Conservation (phyloP, 768 basidiomycete genomes). For the Roridomyces roridus region DNA sequence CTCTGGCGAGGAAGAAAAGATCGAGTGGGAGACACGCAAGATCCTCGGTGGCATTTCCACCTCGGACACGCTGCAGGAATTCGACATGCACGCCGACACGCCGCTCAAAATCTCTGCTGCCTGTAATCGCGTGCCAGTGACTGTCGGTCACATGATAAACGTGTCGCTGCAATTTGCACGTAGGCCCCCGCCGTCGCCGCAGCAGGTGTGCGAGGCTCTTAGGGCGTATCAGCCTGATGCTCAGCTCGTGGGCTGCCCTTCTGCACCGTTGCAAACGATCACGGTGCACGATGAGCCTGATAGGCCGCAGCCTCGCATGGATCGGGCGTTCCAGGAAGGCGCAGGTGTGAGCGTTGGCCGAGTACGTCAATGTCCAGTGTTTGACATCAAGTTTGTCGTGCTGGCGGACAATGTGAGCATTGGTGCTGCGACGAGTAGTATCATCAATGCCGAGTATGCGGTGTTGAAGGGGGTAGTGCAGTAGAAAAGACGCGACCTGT, state of each 20-base stretch:
- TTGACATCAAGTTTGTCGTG: conserved; percentile 96
- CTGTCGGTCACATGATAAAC: conserved; percentile 93
- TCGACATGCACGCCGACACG: conserved; percentile 84
- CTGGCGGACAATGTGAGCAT: conserved; percentile 93
- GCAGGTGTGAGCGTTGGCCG: conserved; percentile 92
- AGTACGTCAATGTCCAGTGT: conserved; percentile 86
- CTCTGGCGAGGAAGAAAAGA: conserved; percentile 94
- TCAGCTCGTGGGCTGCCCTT: conserved; percentile 78
- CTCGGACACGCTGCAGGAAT: conserved; percentile 59
- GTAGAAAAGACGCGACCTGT: background rate
- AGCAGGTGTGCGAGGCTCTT: conserved; percentile 87
- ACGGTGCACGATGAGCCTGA: conserved; percentile 93
- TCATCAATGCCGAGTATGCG: conserved; percentile 98
- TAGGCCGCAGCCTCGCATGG: conserved; percentile 92
- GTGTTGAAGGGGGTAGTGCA: conserved; percentile 67
- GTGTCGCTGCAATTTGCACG: conserved; percentile 85
- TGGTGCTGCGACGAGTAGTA: conserved; percentile 95
- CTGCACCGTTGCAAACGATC: conserved; percentile 83
- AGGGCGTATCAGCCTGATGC: conserved; percentile 76
- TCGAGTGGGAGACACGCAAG: conserved; percentile 98
- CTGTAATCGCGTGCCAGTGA: conserved; percentile 94
- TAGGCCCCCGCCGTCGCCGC: conserved; percentile 82
- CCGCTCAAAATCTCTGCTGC: conserved; percentile 91
- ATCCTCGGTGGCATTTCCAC: conserved; percentile 85
- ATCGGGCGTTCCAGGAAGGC: conserved; percentile 88